Evolutionary conservation across 2,329 filamentous ascomycete genomes (phyloP), one percentile per base, ranked within the genome.

Genomic region (Diplodia mutila): DNA sequence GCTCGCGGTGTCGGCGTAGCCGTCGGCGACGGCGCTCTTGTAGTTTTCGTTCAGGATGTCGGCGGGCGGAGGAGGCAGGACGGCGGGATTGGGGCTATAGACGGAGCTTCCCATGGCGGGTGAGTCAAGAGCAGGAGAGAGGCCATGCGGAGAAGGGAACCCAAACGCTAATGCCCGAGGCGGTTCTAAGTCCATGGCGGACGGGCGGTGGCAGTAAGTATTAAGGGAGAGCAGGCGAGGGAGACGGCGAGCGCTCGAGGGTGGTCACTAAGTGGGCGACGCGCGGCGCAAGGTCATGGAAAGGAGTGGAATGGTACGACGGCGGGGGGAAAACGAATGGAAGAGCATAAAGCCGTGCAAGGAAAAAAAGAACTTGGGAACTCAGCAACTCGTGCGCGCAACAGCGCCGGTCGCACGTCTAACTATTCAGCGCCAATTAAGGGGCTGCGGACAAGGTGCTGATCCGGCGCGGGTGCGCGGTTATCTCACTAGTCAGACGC

Each of bases 81-180:
- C 78, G 63, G 74, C 76, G 65, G 74, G 48, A 52, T 46, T 63
- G 51, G 63, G 63, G 34, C 55, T 61, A 39, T 67, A 67, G n/a
- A 52, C 48, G 32, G 65, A 67, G 25, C 48, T 53, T 18, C 54
- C 54, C 16, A 67, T 32, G 3, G 65, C 61, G 23, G 65, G 65
- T 18, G 65, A 67, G 57, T 72, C 75, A 74, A 78, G 78, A 37
- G 77, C 67, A 57, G 73, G 73, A 5, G 77, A 65, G 55, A 76
- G 75, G 11, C 55, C 77, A 55, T 75, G 77, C 18, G 77, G 77
- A 57, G 77, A 78, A 12, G 77, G 77, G 54, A 76, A 79, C 55
- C 55, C 55, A 29, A 61, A 67, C 32, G 42, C 61, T 23, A 67
- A 51, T n/a, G 65, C 48, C 34, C 48, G 65, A 34, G 55, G 65